Conservation (phyloP, 805 yeast genomes). For the Clavispora asparagi region DNA sequence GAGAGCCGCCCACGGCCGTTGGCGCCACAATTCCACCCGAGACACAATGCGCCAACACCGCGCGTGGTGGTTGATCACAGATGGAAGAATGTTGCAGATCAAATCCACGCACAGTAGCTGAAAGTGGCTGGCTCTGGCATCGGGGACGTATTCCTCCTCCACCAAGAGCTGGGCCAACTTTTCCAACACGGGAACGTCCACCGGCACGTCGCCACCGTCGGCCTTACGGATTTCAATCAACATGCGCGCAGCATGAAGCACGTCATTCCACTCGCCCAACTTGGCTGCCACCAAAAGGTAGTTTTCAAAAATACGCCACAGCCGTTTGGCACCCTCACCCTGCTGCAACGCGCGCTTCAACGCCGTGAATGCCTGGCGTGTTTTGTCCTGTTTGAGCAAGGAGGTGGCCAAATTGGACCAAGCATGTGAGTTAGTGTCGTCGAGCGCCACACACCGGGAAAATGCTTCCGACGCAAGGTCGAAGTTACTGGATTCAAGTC, state of each 20-base stretch:
- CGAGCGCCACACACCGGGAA: conserved; percentile 81
- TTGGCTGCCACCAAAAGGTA: conserved; percentile 76
- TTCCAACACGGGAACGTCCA: conserved; percentile 74
- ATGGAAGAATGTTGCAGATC: conserved; percentile 63
- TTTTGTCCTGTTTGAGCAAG: conserved; percentile 55
- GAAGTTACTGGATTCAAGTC: conserved; percentile 65
- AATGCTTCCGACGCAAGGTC: conserved; percentile 87
- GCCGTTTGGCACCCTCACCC: conserved; percentile 59
- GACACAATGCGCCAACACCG: conserved; percentile 83
- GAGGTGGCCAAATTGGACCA: conserved; percentile 94
- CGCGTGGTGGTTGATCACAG: conserved; percentile 59
- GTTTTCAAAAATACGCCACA: conserved; percentile 92
- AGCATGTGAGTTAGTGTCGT: conserved; percentile 71
- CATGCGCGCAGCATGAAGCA: conserved; percentile 65
- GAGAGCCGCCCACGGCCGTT: conserved; percentile 81
- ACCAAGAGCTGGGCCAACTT: conserved; percentile 63
- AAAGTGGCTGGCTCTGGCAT: conserved; percentile 47
- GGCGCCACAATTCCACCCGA: conserved; percentile 80
- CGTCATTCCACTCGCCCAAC: conserved; percentile 85
- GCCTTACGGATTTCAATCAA: conserved; percentile 54
- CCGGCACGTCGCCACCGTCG: conserved; percentile 53
- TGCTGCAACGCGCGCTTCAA: conserved; percentile 70
- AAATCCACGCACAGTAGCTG: conserved; percentile 68
- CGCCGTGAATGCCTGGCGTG: conserved; percentile 79
- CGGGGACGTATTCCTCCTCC: conserved; percentile 43